These are phyloP conservation scores for Diaporthe destruens DNA, from an alignment of 2,329 filamentous ascomycete species.

Conservation along the genomic window DNA sequence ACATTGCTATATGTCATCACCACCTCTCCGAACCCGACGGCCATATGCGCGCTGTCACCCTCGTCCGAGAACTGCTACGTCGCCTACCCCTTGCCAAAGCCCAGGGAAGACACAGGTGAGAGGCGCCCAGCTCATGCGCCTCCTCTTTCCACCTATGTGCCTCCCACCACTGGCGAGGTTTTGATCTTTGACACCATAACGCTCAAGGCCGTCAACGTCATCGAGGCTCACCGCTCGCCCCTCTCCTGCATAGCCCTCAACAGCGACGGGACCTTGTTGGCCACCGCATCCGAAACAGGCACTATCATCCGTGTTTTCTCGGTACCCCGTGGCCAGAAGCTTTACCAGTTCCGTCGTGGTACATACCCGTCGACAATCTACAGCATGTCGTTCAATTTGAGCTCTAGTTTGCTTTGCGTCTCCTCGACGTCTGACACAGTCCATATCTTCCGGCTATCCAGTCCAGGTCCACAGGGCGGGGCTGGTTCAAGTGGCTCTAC, in stretches of 20 bases:
- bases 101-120: constrained; percentile 70
- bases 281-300: constrained; percentile 96
- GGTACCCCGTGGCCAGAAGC: constrained; percentile 88
- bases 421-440: constrained; percentile 97
- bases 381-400: constrained; percentile 98
- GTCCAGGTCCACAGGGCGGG: constrained; percentile 59
- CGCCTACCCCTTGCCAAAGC: constrained; percentile 88
- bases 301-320: constrained; percentile 98
- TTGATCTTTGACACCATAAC: constrained; percentile 92
- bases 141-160: constrained; percentile 80
- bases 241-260: constrained; percentile 92
- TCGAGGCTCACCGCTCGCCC: constrained; percentile 93
- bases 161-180: constrained; percentile 90
- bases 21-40: constrained; percentile 91
- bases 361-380: constrained; percentile 97
- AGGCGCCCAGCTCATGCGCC: constrained; percentile 84
- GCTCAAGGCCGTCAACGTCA: constrained; percentile 92
- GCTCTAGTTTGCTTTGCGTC: constrained; percentile 91
- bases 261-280: constrained; percentile 89
- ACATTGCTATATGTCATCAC: constrained; percentile 91
- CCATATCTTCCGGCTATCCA: constrained; percentile 86
- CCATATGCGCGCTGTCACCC: constrained; percentile 91
- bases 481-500: constrained; percentile 48
- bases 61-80: constrained; percentile 97
- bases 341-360: constrained; percentile 95